Evolutionary conservation across 83 land plant species (phyloP).

Genomic region (Picea abies): DNA sequence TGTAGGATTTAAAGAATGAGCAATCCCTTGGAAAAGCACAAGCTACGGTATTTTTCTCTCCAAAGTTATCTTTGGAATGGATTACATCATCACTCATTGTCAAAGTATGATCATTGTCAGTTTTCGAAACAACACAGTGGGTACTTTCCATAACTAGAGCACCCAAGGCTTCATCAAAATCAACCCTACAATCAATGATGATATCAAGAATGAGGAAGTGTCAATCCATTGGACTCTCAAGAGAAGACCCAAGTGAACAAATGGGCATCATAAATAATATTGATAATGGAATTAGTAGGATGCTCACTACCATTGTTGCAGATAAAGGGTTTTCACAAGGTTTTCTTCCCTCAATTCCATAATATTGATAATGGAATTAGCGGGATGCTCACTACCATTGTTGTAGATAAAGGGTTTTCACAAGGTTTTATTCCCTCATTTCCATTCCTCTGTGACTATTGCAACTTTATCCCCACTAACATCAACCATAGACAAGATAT

Average conservation of each 20-base stretch:
- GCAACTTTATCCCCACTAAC: too few relatives aligned
- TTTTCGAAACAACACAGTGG: slow-evolving; percentile 62
- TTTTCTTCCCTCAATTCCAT: not conserved
- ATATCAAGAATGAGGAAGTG: too few relatives aligned
- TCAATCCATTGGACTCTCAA: too few relatives aligned
- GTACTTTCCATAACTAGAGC: slow-evolving; percentile 90
- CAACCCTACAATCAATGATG: not conserved
- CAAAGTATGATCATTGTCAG: slow-evolving; percentile 76
- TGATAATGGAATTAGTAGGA: too few relatives aligned
- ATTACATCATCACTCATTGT: slow-evolving; percentile 76
- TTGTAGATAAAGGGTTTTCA: too few relatives aligned
- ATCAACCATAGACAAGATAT: too few relatives aligned
- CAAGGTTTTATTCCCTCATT: too few relatives aligned
- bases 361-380: too few relatives aligned
- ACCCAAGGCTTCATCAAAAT: slow-evolving; percentile 47
- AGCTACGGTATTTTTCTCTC: slow-evolving; percentile 68
- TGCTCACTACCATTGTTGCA: too few relatives aligned
- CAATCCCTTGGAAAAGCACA: not conserved
- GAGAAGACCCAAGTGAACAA: not conserved
- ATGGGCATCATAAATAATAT: not conserved
- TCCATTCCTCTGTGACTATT: too few relatives aligned
- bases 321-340: too few relatives aligned
- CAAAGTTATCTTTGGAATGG: slow-evolving; percentile 72
- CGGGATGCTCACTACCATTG: too few relatives aligned
- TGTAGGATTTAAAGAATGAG: not conserved